Evolutionary conservation across 805 yeast species (phyloP).

Genomic region (Debaryomyces prosopidis): DNA sequence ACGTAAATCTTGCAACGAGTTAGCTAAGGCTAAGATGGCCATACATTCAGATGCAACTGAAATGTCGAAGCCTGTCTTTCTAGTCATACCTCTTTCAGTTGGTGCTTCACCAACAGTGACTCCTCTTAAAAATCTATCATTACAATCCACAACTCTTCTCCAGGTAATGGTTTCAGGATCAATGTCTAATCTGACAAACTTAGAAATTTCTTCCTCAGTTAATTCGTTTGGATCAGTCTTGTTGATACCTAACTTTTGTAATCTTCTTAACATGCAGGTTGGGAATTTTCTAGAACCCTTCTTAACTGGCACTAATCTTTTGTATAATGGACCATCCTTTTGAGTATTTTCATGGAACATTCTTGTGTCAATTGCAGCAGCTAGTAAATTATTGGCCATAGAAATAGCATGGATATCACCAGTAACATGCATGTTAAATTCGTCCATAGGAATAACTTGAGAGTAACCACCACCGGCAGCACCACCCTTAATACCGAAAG

Average conservation of each 20-base stretch:
- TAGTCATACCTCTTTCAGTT: constrained; percentile 71
- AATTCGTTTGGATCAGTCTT: constrained; percentile 73
- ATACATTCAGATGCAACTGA: constrained; percentile 84
- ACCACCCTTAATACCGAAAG: constrained; percentile 87
- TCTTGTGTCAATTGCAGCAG: constrained; percentile 86
- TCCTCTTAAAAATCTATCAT: constrained; percentile 77
- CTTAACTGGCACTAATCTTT: constrained; percentile 73
- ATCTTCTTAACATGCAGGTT: constrained; percentile 64
- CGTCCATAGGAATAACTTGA: constrained; percentile 88
- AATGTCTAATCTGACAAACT: constrained; percentile 69
- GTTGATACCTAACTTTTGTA: constrained; percentile 64
- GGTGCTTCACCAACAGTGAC: constrained; percentile 80
- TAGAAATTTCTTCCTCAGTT: constrained; percentile 63
- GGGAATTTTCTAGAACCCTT: constrained; percentile 71
- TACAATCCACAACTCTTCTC: constrained; percentile 84
- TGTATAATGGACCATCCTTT: constrained; percentile 69
- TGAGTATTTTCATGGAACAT: constrained; percentile 83
- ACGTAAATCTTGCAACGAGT: constrained; percentile 70
- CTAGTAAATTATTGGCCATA: constrained; percentile 76
- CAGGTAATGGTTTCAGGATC: constrained; percentile 80
- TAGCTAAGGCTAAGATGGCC: constrained; percentile 80
- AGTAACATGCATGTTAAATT: constrained; percentile 81
- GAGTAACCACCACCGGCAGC: constrained; percentile 92
- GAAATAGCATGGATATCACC: constrained; percentile 87
- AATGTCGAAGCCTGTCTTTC: constrained; percentile 79